phyloP scores from a whole-genome alignment of 2,329 filamentous ascomycete species.

The Cladosporium sp. region DNA sequence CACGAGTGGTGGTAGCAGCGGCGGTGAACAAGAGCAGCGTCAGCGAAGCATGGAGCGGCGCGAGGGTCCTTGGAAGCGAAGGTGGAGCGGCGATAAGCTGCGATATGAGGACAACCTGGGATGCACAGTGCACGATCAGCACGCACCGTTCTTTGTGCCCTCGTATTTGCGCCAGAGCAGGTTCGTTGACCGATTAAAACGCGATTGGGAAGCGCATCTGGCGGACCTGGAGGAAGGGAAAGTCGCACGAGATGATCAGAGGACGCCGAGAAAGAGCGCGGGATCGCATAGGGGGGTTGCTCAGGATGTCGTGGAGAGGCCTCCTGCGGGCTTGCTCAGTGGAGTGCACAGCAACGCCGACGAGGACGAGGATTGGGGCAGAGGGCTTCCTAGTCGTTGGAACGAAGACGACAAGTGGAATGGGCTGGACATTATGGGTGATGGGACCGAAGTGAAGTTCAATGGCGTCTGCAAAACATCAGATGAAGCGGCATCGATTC shows the following conservation, averaged over 20 bases:
- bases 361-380: conserved; percentile 30
- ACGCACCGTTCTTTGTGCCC: conserved; percentile 69
- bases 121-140: conserved; percentile 30
- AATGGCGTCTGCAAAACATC: conserved; percentile 58
- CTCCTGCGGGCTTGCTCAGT: conserved; percentile 44
- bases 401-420: conserved; percentile 74
- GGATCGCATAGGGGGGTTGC: conserved; percentile 70
- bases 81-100: conserved; percentile 25
- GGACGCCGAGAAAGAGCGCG: conserved; percentile 6
- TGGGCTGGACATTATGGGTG: conserved; percentile 71
- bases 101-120: conserved; percentile 27
- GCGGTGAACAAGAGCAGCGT: conserved; percentile 13
- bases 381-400: conserved; percentile 81
- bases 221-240: conserved; percentile 32
- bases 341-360: neutral
- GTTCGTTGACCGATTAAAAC: conserved; percentile 73
- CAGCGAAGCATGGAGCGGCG: conserved; percentile 22
- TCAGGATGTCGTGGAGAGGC: conserved; percentile 81
- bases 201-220: conserved; percentile 56
- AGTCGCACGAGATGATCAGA: conserved; percentile 1
- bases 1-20: neutral
- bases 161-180: conserved; percentile 79
- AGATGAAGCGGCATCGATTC: conserved; percentile 78
- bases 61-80: neutral
- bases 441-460: conserved; percentile 72